These are phyloP conservation scores for Sclerotinia borealis DNA, from an alignment of 2,329 filamentous ascomycete species.

Conservation along the genomic window DNA sequence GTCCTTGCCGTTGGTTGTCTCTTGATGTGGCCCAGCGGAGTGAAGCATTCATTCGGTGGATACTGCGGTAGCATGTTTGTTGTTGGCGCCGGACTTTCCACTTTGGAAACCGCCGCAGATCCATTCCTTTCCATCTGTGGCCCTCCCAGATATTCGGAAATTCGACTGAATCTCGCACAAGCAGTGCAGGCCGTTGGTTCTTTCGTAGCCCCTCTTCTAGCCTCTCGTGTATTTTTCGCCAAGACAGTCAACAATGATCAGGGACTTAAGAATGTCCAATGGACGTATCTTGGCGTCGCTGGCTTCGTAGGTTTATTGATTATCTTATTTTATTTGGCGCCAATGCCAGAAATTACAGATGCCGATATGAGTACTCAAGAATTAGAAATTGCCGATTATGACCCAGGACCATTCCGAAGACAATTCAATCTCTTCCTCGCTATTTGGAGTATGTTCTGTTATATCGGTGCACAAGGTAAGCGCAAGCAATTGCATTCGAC, in stretches of 20 bases:
- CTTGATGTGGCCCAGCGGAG: slow-evolving; percentile 51
- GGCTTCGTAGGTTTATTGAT: slow-evolving; percentile 61
- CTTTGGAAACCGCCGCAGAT: slow-evolving; percentile 72
- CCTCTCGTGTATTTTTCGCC: slow-evolving; percentile 67
- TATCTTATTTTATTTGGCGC: slow-evolving; percentile 57
- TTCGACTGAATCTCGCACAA: slow-evolving; percentile 71
- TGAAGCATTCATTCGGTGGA: slow-evolving; percentile 60
- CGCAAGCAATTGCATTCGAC: rapidly evolving
- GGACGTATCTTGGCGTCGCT: slow-evolving; percentile 43
- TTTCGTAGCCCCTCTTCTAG: slow-evolving; percentile 66
- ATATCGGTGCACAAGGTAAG: slow-evolving; percentile 59
- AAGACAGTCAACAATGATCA: slow-evolving; percentile 41
- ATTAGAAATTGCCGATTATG: slow-evolving; percentile 35
- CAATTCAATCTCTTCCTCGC: slow-evolving; percentile 74
- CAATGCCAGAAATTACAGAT: slow-evolving; percentile 67
- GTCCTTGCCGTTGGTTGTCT: slow-evolving; percentile 60
- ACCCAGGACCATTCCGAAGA: slow-evolving; percentile 59
- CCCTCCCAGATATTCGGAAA: slow-evolving; percentile 64
- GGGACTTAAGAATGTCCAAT: slow-evolving; percentile 57
- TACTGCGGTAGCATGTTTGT: slow-evolving; percentile 70
- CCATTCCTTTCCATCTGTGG: slow-evolving; percentile 50
- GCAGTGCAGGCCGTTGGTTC: slow-evolving; percentile 72
- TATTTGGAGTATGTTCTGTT: slow-evolving; percentile 71
- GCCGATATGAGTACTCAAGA: slow-evolving; percentile 63
- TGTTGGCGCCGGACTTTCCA: slow-evolving; percentile 66